Evolutionary conservation across 257 asterid genomes (phyloP), one percentile per base, ranked within the genome.

Genomic region (Nicotiana obtusifolia): DNA sequence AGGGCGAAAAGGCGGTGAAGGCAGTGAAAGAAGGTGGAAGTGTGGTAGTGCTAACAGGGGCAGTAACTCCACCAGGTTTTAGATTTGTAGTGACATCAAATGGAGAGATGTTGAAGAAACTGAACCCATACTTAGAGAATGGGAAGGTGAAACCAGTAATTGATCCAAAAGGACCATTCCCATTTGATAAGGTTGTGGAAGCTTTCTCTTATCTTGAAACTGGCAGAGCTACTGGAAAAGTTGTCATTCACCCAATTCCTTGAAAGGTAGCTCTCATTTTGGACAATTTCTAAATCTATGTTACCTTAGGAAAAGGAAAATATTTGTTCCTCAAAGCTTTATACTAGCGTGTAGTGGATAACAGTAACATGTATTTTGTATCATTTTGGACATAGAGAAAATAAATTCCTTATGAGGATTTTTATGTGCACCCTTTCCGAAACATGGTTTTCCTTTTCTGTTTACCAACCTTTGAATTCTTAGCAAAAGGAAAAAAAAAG

Each of bases 1-100:
- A 91, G 83, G 87, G 98, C 10, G 97, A 91, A 62, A 90, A 78
- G 91, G 99, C 99, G 0, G 94, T 81, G 15, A 95, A 95, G 89
- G 97, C 66, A 20, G 89, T 95, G 84, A 93, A 95, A 76, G 97
- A 91, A 90, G 99, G 98, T 0, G 99, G 98, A 15, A 93, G 88
- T 9, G 97, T 90, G 14, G 96, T 91, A 7, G 92, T 89, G 59
- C 85, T 95, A 71, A 91, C 98, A 0, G 98, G 99, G 15, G 92
- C 97, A 4, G 97, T 86, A 5, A 88, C 90, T 0, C 95, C 99
- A 1, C 99, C 99, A 0, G 98, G 95, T 16, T 93, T 95, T 88
- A 86, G 97, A 82, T 95, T 92, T 52, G 93, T 95, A 64, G 93
- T 93, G 14, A 93, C 99, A 26, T 93, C 98, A 17, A 92, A 85